Evolutionary conservation across 805 yeast genomes (phyloP).

Genomic region (Candida ovalis): DNA sequence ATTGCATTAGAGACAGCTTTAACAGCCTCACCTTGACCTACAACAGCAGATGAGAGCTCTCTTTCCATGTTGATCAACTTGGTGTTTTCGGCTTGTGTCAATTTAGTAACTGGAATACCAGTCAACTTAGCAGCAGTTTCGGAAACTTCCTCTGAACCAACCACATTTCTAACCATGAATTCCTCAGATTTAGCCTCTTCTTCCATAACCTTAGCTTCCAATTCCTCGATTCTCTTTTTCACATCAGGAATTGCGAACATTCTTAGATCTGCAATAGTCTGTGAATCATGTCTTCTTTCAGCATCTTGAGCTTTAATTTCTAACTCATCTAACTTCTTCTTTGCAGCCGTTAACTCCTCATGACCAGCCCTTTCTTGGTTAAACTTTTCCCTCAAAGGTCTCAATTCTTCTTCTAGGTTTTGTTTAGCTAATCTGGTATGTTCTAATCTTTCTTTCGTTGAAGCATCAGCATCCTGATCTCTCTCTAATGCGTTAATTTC

Average conservation of each 20-base stretch:
- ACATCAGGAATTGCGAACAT: constrained; percentile 97
- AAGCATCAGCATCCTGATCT: constrained; percentile 78
- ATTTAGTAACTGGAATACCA: constrained; percentile 93
- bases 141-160: constrained; percentile 51
- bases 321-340: constrained; percentile 87
- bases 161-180: constrained; percentile 80
- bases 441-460: constrained; percentile 81
- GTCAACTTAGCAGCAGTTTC: constrained; percentile 66
- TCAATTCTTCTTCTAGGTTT: constrained; percentile 76
- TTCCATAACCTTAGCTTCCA: constrained; percentile 75
- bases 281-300: constrained; percentile 93
- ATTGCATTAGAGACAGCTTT: constrained; percentile 95
- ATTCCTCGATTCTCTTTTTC: constrained; percentile 63
- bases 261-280: constrained; percentile 91
- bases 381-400: constrained; percentile 82
- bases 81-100: constrained; percentile 91
- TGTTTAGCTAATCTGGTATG: constrained; percentile 78
- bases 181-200: constrained; percentile 49
- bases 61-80: constrained; percentile 94
- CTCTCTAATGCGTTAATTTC: constrained; percentile 97
- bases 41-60: constrained; percentile 76
- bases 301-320: constrained; percentile 94
- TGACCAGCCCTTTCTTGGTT: constrained; percentile 86
- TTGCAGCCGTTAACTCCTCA: constrained; percentile 83
- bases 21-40: constrained; percentile 94